Evolutionary conservation across 192 early-diverging fungal genomes (phyloP).

Genomic region (Funneliformis geosporum): DNA sequence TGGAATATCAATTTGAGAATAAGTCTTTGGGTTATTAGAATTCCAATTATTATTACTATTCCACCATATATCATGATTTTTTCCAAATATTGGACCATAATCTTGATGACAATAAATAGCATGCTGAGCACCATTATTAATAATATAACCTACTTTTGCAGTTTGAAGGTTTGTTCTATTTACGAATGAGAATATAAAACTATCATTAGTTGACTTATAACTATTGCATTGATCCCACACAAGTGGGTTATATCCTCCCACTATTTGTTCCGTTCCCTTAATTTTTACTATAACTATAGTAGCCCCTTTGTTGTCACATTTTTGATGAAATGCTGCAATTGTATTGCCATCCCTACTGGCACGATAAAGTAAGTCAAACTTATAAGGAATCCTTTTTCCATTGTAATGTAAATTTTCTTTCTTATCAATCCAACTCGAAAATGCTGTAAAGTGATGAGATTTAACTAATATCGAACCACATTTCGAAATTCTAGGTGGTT

Average conservation of each 20-base stretch:
- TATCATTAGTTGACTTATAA: neutral
- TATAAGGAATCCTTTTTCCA: neutral
- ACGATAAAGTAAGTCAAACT: conserved; percentile 1
- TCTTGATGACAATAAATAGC: neutral
- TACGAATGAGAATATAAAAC: neutral
- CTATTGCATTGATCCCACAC: neutral
- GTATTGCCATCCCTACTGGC: conserved; percentile 1
- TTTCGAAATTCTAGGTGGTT: too few relatives aligned
- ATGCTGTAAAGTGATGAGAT: too few relatives aligned
- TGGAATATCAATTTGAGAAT: neutral
- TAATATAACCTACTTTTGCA: neutral
- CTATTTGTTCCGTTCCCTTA: neutral
- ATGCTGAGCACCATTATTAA: neutral
- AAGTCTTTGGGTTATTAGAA: too few relatives aligned
- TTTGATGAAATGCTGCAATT: neutral
- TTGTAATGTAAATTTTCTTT: neutral
- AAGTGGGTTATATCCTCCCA: conserved; percentile 13
- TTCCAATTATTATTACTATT: too few relatives aligned
- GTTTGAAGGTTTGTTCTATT: neutral
- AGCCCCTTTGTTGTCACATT: neutral
- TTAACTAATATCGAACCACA: too few relatives aligned
- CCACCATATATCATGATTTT: neutral
- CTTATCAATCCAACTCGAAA: neutral
- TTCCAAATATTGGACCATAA: neutral
- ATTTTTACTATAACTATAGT: conserved; percentile 17